Evolutionary conservation across 192 early-diverging fungal genomes (phyloP).

Genomic region (Backusella westeae): DNA sequence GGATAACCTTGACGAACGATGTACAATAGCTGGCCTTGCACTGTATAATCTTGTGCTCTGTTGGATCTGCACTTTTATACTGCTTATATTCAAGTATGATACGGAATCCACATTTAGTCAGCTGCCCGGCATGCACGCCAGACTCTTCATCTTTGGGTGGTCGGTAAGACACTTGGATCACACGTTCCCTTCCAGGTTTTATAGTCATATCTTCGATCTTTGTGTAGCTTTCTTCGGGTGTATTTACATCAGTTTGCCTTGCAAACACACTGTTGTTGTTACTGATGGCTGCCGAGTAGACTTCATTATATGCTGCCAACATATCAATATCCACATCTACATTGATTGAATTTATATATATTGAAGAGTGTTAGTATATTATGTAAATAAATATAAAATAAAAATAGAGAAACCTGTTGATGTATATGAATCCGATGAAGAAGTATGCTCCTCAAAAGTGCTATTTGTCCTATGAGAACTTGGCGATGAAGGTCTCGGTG

Average conservation of each 20-base stretch:
- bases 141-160: slow-evolving; percentile 58
- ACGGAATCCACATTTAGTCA: slow-evolving; percentile 65
- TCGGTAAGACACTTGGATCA: slow-evolving; percentile 75
- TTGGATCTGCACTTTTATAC: slow-evolving; percentile 35
- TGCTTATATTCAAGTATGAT: slow-evolving; percentile 63
- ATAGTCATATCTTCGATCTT: slow-evolving; percentile 85
- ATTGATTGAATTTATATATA: background rate
- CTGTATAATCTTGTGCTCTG: slow-evolving; percentile 76
- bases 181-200: slow-evolving; percentile 78
- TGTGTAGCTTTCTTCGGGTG: slow-evolving; percentile 30
- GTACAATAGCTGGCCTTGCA: slow-evolving; percentile 91
- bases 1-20: slow-evolving; percentile 83
- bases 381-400: background rate
- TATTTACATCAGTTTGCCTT: background rate
- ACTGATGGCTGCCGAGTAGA: background rate
- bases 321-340: slow-evolving; percentile 11
- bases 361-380: background rate
- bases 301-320: slow-evolving; percentile 2
- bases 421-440: background rate
- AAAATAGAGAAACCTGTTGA: background rate
- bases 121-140: slow-evolving; percentile 68
- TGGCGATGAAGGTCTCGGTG: background rate
- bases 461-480: background rate
- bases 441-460: background rate
- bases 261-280: background rate